Evolutionary conservation across 805 yeast species (phyloP), one percentile per base, ranked within the genome.

Genomic region (Candida hungchunana): DNA sequence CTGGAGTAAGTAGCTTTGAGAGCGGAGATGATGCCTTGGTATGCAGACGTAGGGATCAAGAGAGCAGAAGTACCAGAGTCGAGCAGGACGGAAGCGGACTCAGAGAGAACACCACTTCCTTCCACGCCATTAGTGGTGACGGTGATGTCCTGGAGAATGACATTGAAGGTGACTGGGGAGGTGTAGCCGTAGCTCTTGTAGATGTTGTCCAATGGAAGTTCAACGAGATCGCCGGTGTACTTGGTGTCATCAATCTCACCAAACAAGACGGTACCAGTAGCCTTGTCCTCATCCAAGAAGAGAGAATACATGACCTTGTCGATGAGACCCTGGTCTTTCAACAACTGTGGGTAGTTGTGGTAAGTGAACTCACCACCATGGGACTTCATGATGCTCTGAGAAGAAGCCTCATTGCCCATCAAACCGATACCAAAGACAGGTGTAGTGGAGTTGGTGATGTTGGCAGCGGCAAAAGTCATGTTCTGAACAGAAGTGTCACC

Each of bases 391-490:
- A 36, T 27, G 12, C 10, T 5, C 7, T n/a, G 7, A 10, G n/a
- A 12, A 12, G 38, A 34, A 11, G 43, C 39, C 22, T 40, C 44
- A 11, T 18, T 31, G 11, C 35, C 41, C 12, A 20, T 23, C 11
- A 37, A 28, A 5, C 40, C 40, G 14, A 40, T 25, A 12, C 33
- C 36, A 19, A 31, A 22, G 20, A 39, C 39, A 85, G 24, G 74
- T 60, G 27, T 29, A 14, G 75, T 59, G 4, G 84, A 74, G 37
- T 75, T 73, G 3, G 82, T 71, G 26, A 10, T 79, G 88, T 18
- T 84, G 69, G 9, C 89, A 22, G 34, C 35, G 2, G 93, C 95
- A 55, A 86, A 70, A 15, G 82, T 75, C 28, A 80, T 60, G 39
- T 65, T 58, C 0, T 63, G 42, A 10, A 84, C 62, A 3, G 66